Conservation (phyloP, 768 basidiomycete species). For the Calvatia gigantea region DNA sequence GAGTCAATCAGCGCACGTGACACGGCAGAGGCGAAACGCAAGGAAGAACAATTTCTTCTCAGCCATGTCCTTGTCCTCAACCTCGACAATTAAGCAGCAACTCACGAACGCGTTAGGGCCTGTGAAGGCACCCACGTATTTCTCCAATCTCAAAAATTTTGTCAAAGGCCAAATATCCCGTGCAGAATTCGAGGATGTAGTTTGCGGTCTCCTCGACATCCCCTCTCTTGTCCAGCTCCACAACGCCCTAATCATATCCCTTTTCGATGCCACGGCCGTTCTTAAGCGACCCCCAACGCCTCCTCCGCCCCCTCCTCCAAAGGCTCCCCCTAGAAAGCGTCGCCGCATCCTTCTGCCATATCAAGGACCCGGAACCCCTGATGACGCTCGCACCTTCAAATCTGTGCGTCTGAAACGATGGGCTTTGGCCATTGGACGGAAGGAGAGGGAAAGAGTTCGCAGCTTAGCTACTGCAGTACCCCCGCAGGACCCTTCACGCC, state of each 20-base stretch:
- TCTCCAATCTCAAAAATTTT: constrained; percentile 60
- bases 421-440: constrained; percentile 67
- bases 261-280: constrained; percentile 73
- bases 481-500: constrained; percentile 37
- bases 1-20: constrained; percentile 10
- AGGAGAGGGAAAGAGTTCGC: constrained; percentile 72
- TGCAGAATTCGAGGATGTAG: constrained; percentile 66
- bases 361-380: constrained; percentile 57
- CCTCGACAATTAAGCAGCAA: constrained; percentile 68
- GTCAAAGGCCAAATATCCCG: constrained; percentile 67
- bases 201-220: constrained; percentile 3
- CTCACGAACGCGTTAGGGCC: constrained; percentile 57
- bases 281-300: constrained; percentile 66
- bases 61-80: constrained; percentile 72
- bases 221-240: constrained; percentile 62
- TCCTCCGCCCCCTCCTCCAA: constrained; percentile 58
- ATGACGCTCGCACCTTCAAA: constrained; percentile 50
- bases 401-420: constrained; percentile 70
- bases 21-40: too few species aligned
- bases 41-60: neutral
- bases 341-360: constrained; percentile 70
- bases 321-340: constrained; percentile 62
- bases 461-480: constrained; percentile 39
- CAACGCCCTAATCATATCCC: constrained; percentile 78
- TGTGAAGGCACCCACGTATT: constrained; percentile 54